Conservation (phyloP, 306 rosid species). For the Castanea sativa region DNA sequence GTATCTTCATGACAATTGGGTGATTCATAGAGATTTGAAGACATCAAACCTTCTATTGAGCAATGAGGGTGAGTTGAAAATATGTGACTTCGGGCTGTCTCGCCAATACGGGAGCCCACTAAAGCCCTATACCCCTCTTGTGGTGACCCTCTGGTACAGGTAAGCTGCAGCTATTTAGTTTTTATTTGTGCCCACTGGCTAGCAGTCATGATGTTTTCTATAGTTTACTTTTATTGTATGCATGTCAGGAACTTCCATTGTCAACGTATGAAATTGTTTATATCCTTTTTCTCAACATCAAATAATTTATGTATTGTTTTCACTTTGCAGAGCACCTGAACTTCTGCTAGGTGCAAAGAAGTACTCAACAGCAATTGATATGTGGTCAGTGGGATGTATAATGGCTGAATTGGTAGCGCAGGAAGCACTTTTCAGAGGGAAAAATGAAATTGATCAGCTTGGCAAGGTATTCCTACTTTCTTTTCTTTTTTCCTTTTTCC, state of each 20-base stretch:
- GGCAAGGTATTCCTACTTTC: slow-evolving; percentile 47
- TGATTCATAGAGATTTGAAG: slow-evolving; percentile 92
- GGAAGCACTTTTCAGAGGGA: slow-evolving; percentile 80
- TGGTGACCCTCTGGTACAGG: slow-evolving; percentile 97
- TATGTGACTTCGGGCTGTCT: slow-evolving; percentile 93
- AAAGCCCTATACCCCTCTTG: slow-evolving; percentile 83
- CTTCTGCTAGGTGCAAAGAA: slow-evolving; percentile 66
- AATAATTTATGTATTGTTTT: neutral
- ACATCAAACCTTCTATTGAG: slow-evolving; percentile 80
- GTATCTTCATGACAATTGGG: slow-evolving; percentile 94
- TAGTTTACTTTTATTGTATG: neutral
- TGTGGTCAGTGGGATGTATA: slow-evolving; percentile 98
- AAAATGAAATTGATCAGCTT: slow-evolving; percentile 80
- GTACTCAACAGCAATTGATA: slow-evolving; percentile 92
- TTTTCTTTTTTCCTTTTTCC: neutral
- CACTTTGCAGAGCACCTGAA: slow-evolving; percentile 79
- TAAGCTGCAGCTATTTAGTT: slow-evolving; percentile 26
- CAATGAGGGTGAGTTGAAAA: slow-evolving; percentile 74
- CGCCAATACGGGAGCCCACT: slow-evolving; percentile 86
- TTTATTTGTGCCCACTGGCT: neutral
- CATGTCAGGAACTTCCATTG: neutral
- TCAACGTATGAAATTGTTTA: neutral
- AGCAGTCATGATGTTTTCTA: neutral
- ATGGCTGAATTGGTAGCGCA: slow-evolving; percentile 83
- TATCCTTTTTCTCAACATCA: neutral